Conservation (phyloP, 1,284 basidiomycete genomes). For the Coniferiporia weirii region DNA sequence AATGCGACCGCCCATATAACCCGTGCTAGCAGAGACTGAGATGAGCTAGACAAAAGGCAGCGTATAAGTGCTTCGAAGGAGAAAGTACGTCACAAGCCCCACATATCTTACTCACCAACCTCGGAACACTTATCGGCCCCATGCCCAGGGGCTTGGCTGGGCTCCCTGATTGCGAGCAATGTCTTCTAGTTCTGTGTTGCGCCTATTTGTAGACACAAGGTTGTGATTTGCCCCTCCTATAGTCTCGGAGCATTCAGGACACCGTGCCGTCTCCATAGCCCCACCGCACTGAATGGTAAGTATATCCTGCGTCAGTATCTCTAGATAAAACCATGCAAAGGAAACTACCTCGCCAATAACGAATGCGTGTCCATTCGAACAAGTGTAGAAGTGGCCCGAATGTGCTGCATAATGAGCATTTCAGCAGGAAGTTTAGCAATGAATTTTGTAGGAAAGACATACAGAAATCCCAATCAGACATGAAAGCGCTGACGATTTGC, state of each 20-base stretch:
- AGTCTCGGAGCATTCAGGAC: conserved; percentile 15
- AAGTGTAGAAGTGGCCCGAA: conserved; percentile 47
- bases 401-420: conserved; percentile 28
- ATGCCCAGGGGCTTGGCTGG: conserved; percentile 9
- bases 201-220: conserved; percentile 9
- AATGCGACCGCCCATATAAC: too few species aligned
- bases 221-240: conserved; percentile 14
- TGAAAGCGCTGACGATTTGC: conserved; percentile 40
- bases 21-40: too few species aligned
- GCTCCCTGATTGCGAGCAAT: conserved; percentile 11
- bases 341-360: conserved; percentile 39
- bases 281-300: conserved; percentile 13
- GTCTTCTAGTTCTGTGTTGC: conserved; percentile 4
- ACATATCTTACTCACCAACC: too few species aligned
- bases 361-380: conserved; percentile 46
- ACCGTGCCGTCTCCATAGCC: conserved; percentile 9
- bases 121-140: neutral
- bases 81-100: too few species aligned
- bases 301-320: neutral
- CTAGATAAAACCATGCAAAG: neutral
- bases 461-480: conserved; percentile 32
- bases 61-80: too few species aligned
- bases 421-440: neutral
- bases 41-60: too few species aligned
- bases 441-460: conserved; percentile 18